Base-by-base conservation (phyloP, 495 filamentous ascomycete genomes). In the Penicillium crystallinum region DNA sequence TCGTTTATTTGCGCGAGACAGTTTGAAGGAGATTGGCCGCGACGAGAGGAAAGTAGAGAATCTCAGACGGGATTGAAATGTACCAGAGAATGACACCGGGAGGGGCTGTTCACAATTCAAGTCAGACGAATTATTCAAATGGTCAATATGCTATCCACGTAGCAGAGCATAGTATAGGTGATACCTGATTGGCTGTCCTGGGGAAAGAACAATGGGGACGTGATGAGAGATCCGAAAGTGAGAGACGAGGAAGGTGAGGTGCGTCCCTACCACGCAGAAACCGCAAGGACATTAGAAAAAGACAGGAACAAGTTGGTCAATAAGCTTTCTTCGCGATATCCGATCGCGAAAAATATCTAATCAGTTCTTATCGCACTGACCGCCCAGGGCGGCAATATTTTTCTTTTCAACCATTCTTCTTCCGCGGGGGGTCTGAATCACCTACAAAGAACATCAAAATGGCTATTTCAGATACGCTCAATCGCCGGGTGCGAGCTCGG, bases 401-500 rank as follows among this genome's bases (percentile, higher is more conserved):
- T 62, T 53, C 29, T 62, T 61, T 56, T 59, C 37, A 41, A 41
- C 18, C 10, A 22, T 50, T 42, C 38, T 37, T 45, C 39, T 44
- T 48, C 40, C 21, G 44, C 17, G 17, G 34, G 34, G 15, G 46
- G 39, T 41, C 21, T 27, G 27, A 23, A 18, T 15, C 10, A 45
- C 49, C n/a, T n/a, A n/a, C n/a, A n/a, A 38, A 19, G 21, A 19
- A 29, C 12, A 18, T 18, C 48, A 59, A 40, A 15, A 80, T 80
- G 78, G 68, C 68, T 21, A 72, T 77, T 49, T 61, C 68, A n/a
- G 70, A 73, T 49, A 69, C 66, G 23, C 64, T 88, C 8, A 77
- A 86, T 57, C 74, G 83, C 50, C 75, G 84, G 37, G 79, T 87
- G 30, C 77, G 77, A 35, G 79, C 81, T 0, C 69, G 77, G 29